Evolutionary conservation across 2,329 filamentous ascomycete species (phyloP), one percentile per base, ranked within the genome.

Genomic region (Aspergillus sp.): DNA sequence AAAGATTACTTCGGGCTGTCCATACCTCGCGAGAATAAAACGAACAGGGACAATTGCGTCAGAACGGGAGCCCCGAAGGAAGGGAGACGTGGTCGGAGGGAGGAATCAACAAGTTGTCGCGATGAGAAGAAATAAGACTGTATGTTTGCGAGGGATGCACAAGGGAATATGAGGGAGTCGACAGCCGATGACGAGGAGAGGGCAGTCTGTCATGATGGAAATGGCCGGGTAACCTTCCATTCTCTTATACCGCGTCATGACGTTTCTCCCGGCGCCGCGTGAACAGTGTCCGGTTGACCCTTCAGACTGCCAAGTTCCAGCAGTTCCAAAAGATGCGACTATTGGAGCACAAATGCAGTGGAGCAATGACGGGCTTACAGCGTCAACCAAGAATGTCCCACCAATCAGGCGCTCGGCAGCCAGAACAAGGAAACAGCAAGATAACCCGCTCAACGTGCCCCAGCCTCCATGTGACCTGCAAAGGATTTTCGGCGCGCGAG

Each of bases 391-490:
- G 41, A 57, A 61, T 65, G 59, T 67, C 64, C 68, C 67, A 67
- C 68, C 70, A 71, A 72, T 71, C 18, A 65, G 7, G 32, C 4
- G 1, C 61, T 69, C 63, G 66, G 66, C 60, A 68, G 59, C 49
- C 50, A 57, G 58, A 47, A 34, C 26, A 36, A n/a, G 34, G 15
- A 36, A 13, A 13, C 34, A 36, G 15, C 39, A 24, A 47, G 22
- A 47, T 15, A 32, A n/a, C 15, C 44, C 22, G 44, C 22, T 4
- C 36, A 39, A 39, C 36, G 36, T 17, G 36, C 57, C 55, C 57
- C 54, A 48, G 17, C 47, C 55, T 53, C 58, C 68, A 70, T 68
- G 68, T 72, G 70, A 72, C 68, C 64, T 62, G 61, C 70, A 66
- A 70, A 52, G 60, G 64, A 61, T 62, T 57, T 45, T 50, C 17